Base-by-base conservation (phyloP, 2,329 filamentous ascomycete species). In the Colletotrichum trifolii region DNA sequence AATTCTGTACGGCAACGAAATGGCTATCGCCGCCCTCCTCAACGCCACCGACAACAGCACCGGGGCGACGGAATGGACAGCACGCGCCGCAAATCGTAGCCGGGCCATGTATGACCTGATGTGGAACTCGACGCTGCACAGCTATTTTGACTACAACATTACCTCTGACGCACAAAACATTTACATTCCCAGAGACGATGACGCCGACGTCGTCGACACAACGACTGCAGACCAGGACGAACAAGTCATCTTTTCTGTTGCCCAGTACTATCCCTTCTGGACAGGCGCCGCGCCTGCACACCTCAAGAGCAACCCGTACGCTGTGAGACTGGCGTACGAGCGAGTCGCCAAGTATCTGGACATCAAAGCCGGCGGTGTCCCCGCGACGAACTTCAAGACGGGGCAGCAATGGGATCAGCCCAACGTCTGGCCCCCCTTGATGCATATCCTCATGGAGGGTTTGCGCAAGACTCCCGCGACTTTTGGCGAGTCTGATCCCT, bases 371-470 rank as follows among this genome's bases (percentile, higher is more conserved):
- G 89, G 89, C 40, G 88, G 84, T 40, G 85, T 91, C 48, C 81
- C 88, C 2, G 86, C 89, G 0, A 89, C 87, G 4, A 91, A 90
- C 71, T 77, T 87, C 61, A 71, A 75, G 49, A 87, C 88, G 0
- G 85, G 85, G 12, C 84, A 91, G 78, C 89, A 91, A 72, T 91
- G 89, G 89, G 89, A 91, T 60, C 84, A 90, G 73, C 88, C 88
- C 0, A 91, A 88, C 70, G 89, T 91, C 34, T 91, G 89, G 89
- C 89, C 89, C 10, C 88, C 88, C 3, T 81, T 90, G 54, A 85
- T 88, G 78, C 87, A 91, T 74, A 81, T 88, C 47, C 78, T 90
- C 34, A 90, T 90, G 78, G 73, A 86, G 43, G 87, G 87, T 7
- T 80, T 91, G 7, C 80, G 87, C 58, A 86, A 85, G 72, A 87